Evolutionary conservation across 192 early-diverging fungal genomes (phyloP).

Genomic region (Chytriomyces sp.): DNA sequence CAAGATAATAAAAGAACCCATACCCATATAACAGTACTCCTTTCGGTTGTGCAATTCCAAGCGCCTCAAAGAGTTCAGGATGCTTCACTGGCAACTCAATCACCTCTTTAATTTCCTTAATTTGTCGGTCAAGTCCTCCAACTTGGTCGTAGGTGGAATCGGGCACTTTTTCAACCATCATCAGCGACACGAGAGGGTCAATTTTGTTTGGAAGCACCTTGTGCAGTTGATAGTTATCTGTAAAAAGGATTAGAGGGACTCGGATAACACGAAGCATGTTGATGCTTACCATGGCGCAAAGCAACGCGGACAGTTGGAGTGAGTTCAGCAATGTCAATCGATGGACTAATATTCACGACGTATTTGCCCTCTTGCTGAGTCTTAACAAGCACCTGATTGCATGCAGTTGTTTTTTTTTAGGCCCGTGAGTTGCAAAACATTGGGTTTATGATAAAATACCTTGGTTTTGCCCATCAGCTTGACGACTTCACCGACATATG

Average conservation of each 20-base stretch:
- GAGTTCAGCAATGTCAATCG: conserved; percentile 89
- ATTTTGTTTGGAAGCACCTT: conserved; percentile 97
- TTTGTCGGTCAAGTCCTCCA: conserved; percentile 98
- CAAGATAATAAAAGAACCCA: neutral
- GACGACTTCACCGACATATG: conserved; percentile 95
- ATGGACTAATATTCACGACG: conserved; percentile 92
- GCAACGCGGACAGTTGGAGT: conserved; percentile 94
- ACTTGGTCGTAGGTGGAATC: conserved; percentile 99
- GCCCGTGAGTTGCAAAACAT: conserved; percentile 74
- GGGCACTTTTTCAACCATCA: conserved; percentile 99
- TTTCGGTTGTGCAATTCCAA: conserved; percentile 99
- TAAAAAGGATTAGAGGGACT: conserved; percentile 1
- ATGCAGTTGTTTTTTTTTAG: neutral
- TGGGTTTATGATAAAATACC: conserved; percentile 9
- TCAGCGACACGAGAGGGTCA: conserved; percentile 98
- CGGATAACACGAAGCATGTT: neutral
- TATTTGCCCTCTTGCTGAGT: conserved; percentile 97
- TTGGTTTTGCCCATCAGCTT: conserved; percentile 99
- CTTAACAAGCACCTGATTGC: conserved; percentile 54
- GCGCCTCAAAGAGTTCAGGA: conserved; percentile 95
- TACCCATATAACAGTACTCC: conserved; percentile 88
- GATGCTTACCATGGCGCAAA: conserved; percentile 61
- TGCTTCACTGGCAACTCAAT: conserved; percentile 99
- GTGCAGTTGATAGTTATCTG: conserved; percentile 90
- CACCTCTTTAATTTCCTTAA: conserved; percentile 99